Conservation (phyloP, 495 filamentous ascomycete species). For the Penicillium alfredii region DNA sequence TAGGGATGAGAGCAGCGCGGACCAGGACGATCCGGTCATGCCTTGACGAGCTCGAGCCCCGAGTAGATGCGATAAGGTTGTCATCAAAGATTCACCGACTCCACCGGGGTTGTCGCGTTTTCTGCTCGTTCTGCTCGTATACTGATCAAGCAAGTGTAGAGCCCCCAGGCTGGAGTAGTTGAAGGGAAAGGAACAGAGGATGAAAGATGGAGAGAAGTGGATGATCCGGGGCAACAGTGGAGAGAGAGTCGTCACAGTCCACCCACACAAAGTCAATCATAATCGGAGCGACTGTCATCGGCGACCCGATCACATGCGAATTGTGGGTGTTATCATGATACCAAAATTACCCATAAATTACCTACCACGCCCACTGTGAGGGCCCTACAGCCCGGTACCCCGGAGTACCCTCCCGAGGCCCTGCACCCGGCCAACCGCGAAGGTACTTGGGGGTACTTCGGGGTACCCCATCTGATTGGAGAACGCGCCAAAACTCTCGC, state of each 20-base stretch:
- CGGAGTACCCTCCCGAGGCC: slow-evolving; percentile 10
- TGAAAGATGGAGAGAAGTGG: slow-evolving; percentile 2
- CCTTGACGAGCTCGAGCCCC: slow-evolving; percentile 20
- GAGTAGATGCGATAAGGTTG: slow-evolving; percentile 4
- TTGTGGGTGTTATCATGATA: slow-evolving; percentile 31
- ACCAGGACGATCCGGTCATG: slow-evolving; percentile 27
- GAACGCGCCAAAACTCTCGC: too few species aligned
- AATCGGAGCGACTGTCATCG: slow-evolving; percentile 8
- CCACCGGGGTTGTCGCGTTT: too few species aligned
- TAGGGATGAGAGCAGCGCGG: slow-evolving; percentile 21
- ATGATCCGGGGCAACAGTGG: too few species aligned
- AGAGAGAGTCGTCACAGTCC: slow-evolving; percentile 6
- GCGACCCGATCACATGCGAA: slow-evolving; percentile 40
- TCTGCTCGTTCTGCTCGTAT: too few species aligned
- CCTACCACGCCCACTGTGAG: slow-evolving; percentile 1
- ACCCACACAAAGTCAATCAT: too few species aligned
- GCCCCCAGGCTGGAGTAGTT: too few species aligned
- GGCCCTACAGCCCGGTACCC: too few species aligned
- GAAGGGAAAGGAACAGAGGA: neutral
- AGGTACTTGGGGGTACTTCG: too few species aligned
- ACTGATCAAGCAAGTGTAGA: too few species aligned
- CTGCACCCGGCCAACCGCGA: slow-evolving; percentile 1
- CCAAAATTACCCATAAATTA: slow-evolving; percentile 22
- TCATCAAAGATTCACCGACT: too few species aligned
- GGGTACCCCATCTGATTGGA: too few species aligned